Conservation (phyloP, 1,284 basidiomycete species). For the Apiotrichum brassicae region DNA sequence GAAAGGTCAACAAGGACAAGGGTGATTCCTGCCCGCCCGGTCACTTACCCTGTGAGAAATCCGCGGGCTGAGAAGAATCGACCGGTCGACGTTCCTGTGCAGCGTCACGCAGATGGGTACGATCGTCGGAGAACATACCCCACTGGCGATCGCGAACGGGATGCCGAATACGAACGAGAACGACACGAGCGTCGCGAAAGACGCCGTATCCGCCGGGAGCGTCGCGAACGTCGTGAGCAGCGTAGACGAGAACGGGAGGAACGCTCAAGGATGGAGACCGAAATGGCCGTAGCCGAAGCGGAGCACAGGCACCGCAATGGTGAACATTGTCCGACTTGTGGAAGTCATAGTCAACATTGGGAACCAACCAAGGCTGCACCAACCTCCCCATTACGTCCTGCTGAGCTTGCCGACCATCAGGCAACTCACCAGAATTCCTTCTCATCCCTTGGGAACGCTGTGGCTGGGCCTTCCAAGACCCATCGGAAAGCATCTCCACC, state of each 20-base stretch:
- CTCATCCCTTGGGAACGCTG: background rate
- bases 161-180: background rate
- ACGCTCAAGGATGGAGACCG: background rate
- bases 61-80: too few species aligned
- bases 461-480: too few species aligned
- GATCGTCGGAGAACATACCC: too few species aligned
- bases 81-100: too few species aligned
- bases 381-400: background rate
- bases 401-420: background rate
- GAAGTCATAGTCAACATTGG: background rate
- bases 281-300: too few species aligned
- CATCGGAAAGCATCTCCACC: too few species aligned
- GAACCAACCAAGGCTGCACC: background rate
- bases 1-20: too few species aligned
- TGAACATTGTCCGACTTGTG: background rate
- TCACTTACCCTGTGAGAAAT: too few species aligned
- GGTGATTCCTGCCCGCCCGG: too few species aligned
- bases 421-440: background rate
- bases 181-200: background rate
- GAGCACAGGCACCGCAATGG: background rate
- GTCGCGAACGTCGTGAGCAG: background rate
- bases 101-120: too few species aligned
- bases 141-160: background rate
- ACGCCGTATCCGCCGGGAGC: background rate
- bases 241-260: background rate